phyloP scores from a whole-genome alignment of 208 protist genomes.

The Trichomonas gallinae region DNA sequence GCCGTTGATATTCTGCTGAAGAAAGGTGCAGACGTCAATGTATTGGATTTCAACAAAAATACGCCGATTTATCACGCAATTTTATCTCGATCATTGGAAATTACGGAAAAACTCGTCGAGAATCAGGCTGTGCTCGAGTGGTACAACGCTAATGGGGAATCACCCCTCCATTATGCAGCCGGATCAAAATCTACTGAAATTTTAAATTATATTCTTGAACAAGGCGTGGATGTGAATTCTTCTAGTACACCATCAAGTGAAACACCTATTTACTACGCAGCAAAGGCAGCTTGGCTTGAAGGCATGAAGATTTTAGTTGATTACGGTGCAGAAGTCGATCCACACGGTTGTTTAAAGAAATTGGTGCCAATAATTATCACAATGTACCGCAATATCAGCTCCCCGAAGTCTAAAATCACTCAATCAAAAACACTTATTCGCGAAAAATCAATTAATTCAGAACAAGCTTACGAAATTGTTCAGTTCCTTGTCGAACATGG shows the following conservation, averaged over 20 bases:
- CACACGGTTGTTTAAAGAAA: neutral
- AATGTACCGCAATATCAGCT: neutral
- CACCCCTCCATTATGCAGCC: neutral
- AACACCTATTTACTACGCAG: neutral
- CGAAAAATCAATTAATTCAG: neutral
- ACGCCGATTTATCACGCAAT: neutral
- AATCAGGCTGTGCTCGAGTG: neutral
- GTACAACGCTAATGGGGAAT: neutral
- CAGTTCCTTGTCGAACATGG: neutral
- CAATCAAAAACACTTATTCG: neutral
- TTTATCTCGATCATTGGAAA: neutral
- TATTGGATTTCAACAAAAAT: neutral
- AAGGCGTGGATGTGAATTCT: neutral
- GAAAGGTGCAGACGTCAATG: neutral
- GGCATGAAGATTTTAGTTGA: neutral
- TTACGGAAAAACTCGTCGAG: neutral
- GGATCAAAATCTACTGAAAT: neutral
- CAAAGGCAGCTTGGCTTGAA: neutral
- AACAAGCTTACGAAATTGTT: neutral
- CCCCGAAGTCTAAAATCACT: neutral
- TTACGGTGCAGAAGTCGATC: neutral
- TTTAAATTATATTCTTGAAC: neutral
- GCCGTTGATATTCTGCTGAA: neutral
- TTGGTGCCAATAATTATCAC: neutral
- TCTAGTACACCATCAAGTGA: neutral